These are phyloP conservation scores for Mycena albidolilacea DNA, from an alignment of 768 basidiomycete species.

Conservation along the genomic window DNA sequence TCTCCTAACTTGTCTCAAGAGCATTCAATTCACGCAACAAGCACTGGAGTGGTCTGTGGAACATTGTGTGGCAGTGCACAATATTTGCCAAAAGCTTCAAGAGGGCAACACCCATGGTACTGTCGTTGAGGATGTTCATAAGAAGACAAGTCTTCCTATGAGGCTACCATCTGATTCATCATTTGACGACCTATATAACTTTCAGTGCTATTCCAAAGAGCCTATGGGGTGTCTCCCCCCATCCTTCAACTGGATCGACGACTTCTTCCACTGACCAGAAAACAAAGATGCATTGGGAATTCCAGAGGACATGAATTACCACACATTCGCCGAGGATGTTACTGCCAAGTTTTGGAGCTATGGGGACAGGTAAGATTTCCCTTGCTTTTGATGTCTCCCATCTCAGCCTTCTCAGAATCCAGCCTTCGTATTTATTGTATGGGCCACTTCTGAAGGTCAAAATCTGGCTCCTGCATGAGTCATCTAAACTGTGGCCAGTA, in stretches of 20 bases:
- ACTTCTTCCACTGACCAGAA: conserved; percentile 38
- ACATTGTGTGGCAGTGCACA: conserved; percentile 25
- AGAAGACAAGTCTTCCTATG: conserved; percentile 25
- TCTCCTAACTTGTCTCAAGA: conserved; percentile 47
- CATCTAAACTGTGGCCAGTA: background rate
- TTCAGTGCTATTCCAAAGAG: conserved; percentile 27
- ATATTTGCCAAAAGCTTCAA: conserved; percentile 25
- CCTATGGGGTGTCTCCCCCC: conserved; percentile 24
- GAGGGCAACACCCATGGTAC: conserved; percentile 37
- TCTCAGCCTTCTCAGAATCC: conserved; percentile 1
- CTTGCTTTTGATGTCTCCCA: background rate
- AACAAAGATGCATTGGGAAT: conserved; percentile 38
- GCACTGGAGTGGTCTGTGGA: conserved; percentile 21
- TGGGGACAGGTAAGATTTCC: conserved; percentile 42
- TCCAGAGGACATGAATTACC: conserved; percentile 40
- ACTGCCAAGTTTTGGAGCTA: conserved; percentile 32
- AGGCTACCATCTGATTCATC: background rate
- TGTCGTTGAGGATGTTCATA: conserved; percentile 39
- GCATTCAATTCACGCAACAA: conserved; percentile 39
- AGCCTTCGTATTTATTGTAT: conserved; percentile 43
- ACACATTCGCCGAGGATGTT: background rate
- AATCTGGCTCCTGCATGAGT: conserved; percentile 48
- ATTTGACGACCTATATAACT: background rate
- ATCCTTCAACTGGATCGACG: conserved; percentile 39
- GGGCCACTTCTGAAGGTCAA: conserved; percentile 45